Percentiles rank a stretch among this genome's conserved stretches.
Conservation (phyloP, 495 filamentous ascomycete species). For the Parathielavia appendiculata region DNA sequence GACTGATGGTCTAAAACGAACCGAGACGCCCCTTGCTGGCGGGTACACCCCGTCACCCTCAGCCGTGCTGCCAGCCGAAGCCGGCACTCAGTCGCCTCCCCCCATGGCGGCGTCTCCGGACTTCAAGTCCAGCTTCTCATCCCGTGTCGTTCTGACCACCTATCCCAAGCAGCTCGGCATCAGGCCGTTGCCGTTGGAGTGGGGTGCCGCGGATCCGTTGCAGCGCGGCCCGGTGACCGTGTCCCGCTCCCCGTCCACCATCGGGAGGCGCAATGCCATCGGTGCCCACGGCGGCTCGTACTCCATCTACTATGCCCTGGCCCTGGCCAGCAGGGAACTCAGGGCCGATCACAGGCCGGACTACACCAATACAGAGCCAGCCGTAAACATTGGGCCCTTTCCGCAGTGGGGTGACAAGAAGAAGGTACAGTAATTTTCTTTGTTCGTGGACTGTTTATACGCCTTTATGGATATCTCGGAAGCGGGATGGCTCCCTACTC, state of each 20-base stretch:
- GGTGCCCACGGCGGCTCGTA: constrained; percentile 95
- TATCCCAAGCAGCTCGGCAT: constrained; percentile 94
- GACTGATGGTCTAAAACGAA: constrained; percentile 9
- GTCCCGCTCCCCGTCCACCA: constrained; percentile 65
- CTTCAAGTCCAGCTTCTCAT: constrained; percentile 29
- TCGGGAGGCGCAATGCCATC: constrained; percentile 78
- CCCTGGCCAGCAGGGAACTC: constrained; percentile 85
- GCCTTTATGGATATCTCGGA: no score
- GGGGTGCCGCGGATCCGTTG: constrained; percentile 73
- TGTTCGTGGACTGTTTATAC: no score
- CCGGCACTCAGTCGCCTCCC: constrained; percentile 28
- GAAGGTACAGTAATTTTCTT: no score
- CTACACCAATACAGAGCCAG: constrained; percentile 91
- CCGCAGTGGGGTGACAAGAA: constrained; percentile 84
- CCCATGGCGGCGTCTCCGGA: constrained; percentile 17
- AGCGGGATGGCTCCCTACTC: no score
- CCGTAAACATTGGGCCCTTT: constrained; percentile 80
- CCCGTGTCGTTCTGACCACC: constrained; percentile 58
- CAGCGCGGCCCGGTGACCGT: constrained; percentile 87
- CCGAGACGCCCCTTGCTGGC: constrained; percentile 22
- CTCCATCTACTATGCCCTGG: constrained; percentile 91
- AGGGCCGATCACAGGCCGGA: constrained; percentile 77
- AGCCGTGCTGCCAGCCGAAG: constrained; percentile 30
- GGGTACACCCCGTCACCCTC: constrained; percentile 24
- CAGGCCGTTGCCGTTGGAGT: constrained; percentile 80